Percentiles rank a stretch among this genome's conserved stretches.
These are phyloP conservation scores for Pilatotrama ljubarskyi DNA, from an alignment of 768 basidiomycete species.

Conservation along the genomic window DNA sequence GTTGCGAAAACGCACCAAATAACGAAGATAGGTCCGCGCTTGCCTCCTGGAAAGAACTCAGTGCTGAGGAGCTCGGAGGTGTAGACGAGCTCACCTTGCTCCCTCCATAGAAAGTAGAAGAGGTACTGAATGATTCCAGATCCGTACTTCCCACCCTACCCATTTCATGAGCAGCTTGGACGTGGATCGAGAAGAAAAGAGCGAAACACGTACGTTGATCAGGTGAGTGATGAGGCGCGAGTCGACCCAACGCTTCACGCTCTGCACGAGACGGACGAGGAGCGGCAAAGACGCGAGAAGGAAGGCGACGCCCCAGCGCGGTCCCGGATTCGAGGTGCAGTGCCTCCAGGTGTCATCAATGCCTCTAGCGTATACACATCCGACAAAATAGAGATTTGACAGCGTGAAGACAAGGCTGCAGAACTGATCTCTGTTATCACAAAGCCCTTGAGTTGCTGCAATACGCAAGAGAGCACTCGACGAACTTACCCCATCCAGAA, in stretches of 20 bases:
- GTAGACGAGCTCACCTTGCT: conserved; percentile 43
- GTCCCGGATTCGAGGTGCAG: conserved; percentile 42
- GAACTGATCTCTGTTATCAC: conserved; percentile 64
- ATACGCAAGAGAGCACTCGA: neutral
- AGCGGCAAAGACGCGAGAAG: conserved; percentile 66
- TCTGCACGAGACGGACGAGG: conserved; percentile 78
- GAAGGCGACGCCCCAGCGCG: conserved; percentile 64
- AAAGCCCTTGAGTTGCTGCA: neutral
- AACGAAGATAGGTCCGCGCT: conserved; percentile 52
- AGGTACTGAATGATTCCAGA: conserved; percentile 63
- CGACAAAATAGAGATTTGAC: conserved; percentile 70
- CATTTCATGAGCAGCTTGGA: too few relatives aligned
- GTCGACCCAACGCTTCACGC: conserved; percentile 83
- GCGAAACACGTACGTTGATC: conserved; percentile 83
- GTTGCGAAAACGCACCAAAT: conserved; percentile 68
- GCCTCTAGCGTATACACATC: conserved; percentile 62
- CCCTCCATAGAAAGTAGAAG: conserved; percentile 79
- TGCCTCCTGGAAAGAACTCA: conserved; percentile 31
- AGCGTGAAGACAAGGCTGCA: conserved; percentile 79
- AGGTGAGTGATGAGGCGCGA: conserved; percentile 74
- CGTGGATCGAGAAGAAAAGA: too few relatives aligned
- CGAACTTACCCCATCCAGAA: conserved; percentile 81
- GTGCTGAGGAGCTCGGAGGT: neutral
- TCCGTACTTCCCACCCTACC: conserved; percentile 89
- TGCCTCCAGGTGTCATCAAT: conserved; percentile 45